Evolutionary conservation across 306 rosid species (phyloP).

Genomic region (Begonia peltatifolia): DNA sequence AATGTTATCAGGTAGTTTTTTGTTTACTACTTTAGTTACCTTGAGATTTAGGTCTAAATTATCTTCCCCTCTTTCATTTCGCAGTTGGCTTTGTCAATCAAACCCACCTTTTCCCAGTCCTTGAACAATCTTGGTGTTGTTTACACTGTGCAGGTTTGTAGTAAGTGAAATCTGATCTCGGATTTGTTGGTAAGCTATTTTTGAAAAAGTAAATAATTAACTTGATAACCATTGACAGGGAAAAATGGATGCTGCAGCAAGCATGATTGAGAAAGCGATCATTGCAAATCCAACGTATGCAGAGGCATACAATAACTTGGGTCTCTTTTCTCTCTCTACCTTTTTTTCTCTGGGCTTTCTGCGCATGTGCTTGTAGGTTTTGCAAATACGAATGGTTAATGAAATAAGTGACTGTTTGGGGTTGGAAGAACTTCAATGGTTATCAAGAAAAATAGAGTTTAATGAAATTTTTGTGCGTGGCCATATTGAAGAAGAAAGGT

Average conservation of each 20-base stretch:
- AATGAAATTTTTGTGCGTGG: too few relatives aligned
- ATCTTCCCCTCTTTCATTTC: constrained; percentile 5
- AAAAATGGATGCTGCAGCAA: constrained; percentile 97
- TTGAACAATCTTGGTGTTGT: constrained; percentile 98
- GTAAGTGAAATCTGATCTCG: constrained; percentile 8
- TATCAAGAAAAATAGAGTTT: too few relatives aligned
- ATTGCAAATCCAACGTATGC: constrained; percentile 94
- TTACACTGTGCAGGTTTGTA: constrained; percentile 86
- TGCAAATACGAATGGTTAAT: too few relatives aligned
- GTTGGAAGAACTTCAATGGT: too few relatives aligned
- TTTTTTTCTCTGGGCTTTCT: background rate
- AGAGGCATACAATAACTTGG: constrained; percentile 95
- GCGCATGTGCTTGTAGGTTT: too few relatives aligned
- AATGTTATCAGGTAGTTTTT: constrained; percentile 81
- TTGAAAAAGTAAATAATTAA: constrained; percentile 9
- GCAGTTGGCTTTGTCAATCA: constrained; percentile 84
- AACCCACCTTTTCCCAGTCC: constrained; percentile 93
- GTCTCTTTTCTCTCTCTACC: constrained; percentile 21
- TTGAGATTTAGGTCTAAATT: background rate
- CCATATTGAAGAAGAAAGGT: too few relatives aligned
- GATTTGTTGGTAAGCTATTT: constrained; percentile 12
- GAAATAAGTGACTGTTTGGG: too few relatives aligned
- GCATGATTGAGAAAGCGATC: constrained; percentile 97
- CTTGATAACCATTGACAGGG: constrained; percentile 49
- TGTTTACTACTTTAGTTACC: too few relatives aligned